A percentile compares a stretch with the other conserved stretches of the same genome.
Conservation (phyloP, 1,284 basidiomycete genomes). For the Wallemia hederae region DNA sequence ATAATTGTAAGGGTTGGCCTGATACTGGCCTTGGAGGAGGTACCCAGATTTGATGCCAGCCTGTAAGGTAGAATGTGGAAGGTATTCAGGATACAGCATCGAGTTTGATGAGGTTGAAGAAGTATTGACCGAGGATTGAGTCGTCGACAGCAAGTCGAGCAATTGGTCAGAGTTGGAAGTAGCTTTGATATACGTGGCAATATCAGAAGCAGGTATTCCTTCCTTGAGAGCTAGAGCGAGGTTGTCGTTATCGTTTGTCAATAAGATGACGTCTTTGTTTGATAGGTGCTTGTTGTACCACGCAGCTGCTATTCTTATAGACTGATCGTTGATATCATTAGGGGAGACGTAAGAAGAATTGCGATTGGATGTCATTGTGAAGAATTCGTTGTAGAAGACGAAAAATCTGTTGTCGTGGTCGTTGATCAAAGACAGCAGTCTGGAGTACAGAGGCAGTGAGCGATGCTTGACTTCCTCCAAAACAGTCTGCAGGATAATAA, state of each 20-base stretch:
- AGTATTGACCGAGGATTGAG: not conserved
- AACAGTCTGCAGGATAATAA: conserved; percentile 81
- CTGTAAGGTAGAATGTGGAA: conserved; percentile 37
- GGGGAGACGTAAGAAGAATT: conserved; percentile 20
- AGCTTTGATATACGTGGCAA: conserved; percentile 49
- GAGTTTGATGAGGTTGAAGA: conserved; percentile 1
- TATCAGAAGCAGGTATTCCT: conserved; percentile 38
- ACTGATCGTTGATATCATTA: conserved; percentile 78
- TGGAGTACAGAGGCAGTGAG: conserved; percentile 72
- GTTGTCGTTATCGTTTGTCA: conserved; percentile 75
- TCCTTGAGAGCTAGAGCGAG: conserved; percentile 40
- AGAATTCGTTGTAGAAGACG: conserved; percentile 75
- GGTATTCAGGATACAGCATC: conserved; percentile 28
- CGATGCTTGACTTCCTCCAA: conserved; percentile 87
- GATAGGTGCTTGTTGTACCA: conserved; percentile 58
- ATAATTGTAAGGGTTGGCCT: conserved; percentile 85
- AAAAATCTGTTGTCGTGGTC: conserved; percentile 45
- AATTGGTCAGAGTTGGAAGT: conserved; percentile 32
- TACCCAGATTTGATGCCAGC: conserved; percentile 64
- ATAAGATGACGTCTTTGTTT: conserved; percentile 36
- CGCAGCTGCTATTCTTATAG: conserved; percentile 48
- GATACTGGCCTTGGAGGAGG: conserved; percentile 76
- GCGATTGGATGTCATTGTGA: not conserved
- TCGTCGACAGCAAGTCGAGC: conserved; percentile 37
- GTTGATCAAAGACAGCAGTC: conserved; percentile 48